Conservation (phyloP, 345 rosid genomes). For the Ceriops tagal region DNA sequence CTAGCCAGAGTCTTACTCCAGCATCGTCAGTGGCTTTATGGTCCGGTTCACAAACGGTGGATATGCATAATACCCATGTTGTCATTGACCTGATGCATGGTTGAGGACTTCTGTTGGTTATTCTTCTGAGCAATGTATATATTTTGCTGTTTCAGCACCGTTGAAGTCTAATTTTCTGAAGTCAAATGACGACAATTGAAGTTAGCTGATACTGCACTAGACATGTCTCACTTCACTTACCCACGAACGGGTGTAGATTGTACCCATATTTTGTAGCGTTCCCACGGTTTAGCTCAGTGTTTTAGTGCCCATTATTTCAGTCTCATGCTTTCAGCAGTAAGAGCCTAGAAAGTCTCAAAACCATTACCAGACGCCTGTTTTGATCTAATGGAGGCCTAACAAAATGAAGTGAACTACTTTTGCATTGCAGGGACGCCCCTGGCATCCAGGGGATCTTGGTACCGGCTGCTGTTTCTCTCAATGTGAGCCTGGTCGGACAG, state of each 20-base stretch:
- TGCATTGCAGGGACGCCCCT: no score
- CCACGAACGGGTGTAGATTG: slow-evolving; percentile 22
- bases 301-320: slow-evolving; percentile 14
- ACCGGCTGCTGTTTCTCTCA: no score
- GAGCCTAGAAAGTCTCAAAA: no score
- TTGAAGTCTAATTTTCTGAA: slow-evolving; percentile 28
- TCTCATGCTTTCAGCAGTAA: not conserved
- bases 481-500: no score
- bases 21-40: slow-evolving; percentile 55
- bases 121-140: slow-evolving; percentile 31
- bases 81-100: slow-evolving; percentile 96
- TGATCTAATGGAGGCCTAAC: no score
- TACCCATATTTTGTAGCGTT: slow-evolving; percentile 31
- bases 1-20: slow-evolving; percentile 61
- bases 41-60: slow-evolving; percentile 69
- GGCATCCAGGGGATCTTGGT: no score
- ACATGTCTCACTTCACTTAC: slow-evolving; percentile 26
- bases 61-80: slow-evolving; percentile 58
- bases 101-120: slow-evolving; percentile 30
- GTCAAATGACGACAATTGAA: slow-evolving; percentile 15
- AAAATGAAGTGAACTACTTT: no score
- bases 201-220: slow-evolving; percentile 22
- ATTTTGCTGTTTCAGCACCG: slow-evolving; percentile 28
- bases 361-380: no score
- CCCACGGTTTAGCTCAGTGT: slow-evolving; percentile 16